Conservation (phyloP, 2,329 filamentous ascomycete genomes). For the Colletotrichum musae region DNA sequence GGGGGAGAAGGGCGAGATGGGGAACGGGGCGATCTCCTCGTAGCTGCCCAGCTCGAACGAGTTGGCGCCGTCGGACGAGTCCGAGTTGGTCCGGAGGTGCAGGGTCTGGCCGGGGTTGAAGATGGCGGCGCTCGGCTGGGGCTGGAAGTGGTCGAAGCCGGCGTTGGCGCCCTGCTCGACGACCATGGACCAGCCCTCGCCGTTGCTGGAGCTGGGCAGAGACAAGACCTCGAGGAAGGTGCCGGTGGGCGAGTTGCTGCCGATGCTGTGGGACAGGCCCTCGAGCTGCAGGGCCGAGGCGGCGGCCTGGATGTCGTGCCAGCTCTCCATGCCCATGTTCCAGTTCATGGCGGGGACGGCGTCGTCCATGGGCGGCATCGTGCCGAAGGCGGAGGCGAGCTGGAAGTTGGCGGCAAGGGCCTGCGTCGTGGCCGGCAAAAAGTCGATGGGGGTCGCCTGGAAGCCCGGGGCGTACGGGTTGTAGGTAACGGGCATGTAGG, state of each 20-base stretch:
- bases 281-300: conserved; percentile 69
- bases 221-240: conserved; percentile 89
- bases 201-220: conserved; percentile 84
- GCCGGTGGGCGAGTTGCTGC: conserved; percentile 61
- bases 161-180: conserved; percentile 38
- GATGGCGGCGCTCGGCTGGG: conserved; percentile 74
- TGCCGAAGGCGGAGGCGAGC: conserved; percentile 75
- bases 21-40: conserved; percentile 81
- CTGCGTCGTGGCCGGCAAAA: conserved; percentile 74
- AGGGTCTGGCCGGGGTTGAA: conserved; percentile 94
- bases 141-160: conserved; percentile 73
- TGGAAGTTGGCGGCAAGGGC: conserved; percentile 72
- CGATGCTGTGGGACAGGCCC: conserved; percentile 58
- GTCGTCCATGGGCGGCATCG: conserved; percentile 71
- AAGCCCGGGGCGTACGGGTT: conserved; percentile 66
- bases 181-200: conserved; percentile 84
- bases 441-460: conserved; percentile 71
- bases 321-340: conserved; percentile 78
- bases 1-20: conserved; percentile 86
- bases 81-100: conserved; percentile 88
- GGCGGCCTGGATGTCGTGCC: conserved; percentile 82
- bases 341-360: conserved; percentile 70
- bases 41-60: conserved; percentile 82
- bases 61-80: conserved; percentile 82
- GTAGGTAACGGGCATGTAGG: conserved; percentile 48